phyloP scores from a whole-genome alignment of 2,329 filamentous ascomycete genomes.

The Lecanosticta acicola region DNA sequence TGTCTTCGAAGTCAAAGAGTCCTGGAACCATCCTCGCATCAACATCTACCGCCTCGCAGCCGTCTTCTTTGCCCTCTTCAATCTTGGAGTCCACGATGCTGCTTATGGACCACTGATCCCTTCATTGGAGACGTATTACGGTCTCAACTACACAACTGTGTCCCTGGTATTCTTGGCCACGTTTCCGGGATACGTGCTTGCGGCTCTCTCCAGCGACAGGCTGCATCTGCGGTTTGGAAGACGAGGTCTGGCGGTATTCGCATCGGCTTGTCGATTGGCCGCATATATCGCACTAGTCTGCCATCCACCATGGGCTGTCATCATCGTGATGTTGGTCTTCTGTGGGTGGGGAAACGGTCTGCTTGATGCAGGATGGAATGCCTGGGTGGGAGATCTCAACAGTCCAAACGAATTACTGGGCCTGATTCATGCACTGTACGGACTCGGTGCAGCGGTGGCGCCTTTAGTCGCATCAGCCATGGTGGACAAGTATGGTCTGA shows the following conservation, averaged over 20 bases:
- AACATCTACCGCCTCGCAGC: constrained; percentile 9
- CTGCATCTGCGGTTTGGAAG: constrained; percentile 60
- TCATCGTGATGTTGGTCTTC: constrained; percentile 57
- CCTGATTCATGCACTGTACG: constrained; percentile 64
- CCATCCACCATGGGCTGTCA: constrained; percentile 60
- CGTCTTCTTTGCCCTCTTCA: constrained; percentile 9
- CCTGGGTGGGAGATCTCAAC: constrained; percentile 63
- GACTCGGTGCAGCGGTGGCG: constrained; percentile 59
- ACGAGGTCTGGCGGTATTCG: constrained; percentile 60
- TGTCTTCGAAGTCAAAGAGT: constrained; percentile 3
- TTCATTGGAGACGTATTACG: constrained; percentile 51
- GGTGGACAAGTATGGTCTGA: constrained; percentile 53
- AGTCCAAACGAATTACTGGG: constrained; percentile 66
- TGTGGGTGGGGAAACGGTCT: constrained; percentile 64
- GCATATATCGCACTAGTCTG: constrained; percentile 57
- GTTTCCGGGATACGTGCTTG: constrained; percentile 55
- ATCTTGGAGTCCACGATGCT: constrained; percentile 11
- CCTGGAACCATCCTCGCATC: constrained; percentile 10
- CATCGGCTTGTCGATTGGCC: constrained; percentile 53
- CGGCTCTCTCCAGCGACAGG: constrained; percentile 55
- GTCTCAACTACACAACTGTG: constrained; percentile 54
- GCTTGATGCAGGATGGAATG: constrained; percentile 53
- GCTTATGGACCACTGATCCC: constrained; percentile 9
- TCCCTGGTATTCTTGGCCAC: constrained; percentile 59
- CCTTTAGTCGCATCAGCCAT: constrained; percentile 65